A percentile compares a stretch with the other conserved stretches of the same genome.
phyloP scores from a whole-genome alignment of 2,329 filamentous ascomycete genomes.

The Tolypocladium endophyticum region DNA sequence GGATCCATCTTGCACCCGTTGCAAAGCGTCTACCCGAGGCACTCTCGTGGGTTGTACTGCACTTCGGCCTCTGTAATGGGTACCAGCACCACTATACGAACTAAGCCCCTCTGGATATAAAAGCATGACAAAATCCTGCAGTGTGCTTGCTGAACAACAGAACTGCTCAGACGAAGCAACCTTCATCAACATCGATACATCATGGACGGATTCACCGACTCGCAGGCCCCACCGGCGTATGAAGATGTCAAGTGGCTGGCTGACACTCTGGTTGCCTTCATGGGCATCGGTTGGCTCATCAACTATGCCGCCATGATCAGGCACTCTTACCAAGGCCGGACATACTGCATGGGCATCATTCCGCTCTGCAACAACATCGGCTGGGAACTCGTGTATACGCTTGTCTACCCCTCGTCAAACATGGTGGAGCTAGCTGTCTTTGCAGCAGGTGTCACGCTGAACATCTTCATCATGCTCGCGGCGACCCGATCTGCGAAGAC shows the following conservation, averaged over 20 bases:
- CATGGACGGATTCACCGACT: slow-evolving; percentile 7
- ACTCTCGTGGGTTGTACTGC: background rate
- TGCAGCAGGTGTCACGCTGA: slow-evolving; percentile 3
- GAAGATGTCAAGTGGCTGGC: slow-evolving; percentile 6
- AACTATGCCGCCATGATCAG: slow-evolving; percentile 7
- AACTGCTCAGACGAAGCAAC: background rate
- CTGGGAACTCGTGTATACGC: slow-evolving; percentile 7
- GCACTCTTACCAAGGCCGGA: slow-evolving; percentile 3
- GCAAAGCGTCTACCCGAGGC: background rate
- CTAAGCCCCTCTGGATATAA: background rate
- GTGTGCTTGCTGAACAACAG: background rate
- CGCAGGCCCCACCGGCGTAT: slow-evolving; percentile 4
- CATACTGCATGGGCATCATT: slow-evolving; percentile 7
- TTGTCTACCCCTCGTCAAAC: slow-evolving; percentile 6
- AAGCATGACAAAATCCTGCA: background rate
- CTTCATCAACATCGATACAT: background rate
- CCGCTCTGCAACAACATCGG: slow-evolving; percentile 8
- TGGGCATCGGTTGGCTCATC: slow-evolving; percentile 7
- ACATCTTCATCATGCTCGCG: slow-evolving; percentile 5
- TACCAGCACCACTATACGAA: too few relatives aligned
- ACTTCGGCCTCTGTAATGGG: background rate
- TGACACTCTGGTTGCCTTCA: slow-evolving; percentile 3
- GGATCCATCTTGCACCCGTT: background rate
- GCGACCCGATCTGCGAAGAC: slow-evolving; percentile 4
- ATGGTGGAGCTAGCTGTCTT: slow-evolving; percentile 5